These are phyloP conservation scores for Limtongozyma cylindracea DNA, from an alignment of 805 yeast species.

Conservation along the genomic window DNA sequence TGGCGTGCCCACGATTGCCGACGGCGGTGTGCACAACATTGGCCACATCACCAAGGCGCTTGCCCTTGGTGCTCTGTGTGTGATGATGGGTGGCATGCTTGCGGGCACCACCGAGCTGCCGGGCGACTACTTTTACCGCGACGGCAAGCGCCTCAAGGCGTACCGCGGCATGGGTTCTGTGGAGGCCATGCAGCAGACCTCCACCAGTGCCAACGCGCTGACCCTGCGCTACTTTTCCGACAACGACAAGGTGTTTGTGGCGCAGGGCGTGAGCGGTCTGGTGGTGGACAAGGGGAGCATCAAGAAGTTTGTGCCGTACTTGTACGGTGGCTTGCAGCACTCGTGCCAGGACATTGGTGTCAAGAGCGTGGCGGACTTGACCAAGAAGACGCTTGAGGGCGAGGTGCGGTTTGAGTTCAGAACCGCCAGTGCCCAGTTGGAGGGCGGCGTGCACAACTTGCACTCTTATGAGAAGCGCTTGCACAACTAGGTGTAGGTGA, in stretches of 20 bases:
- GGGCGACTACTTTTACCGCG: slow-evolving; percentile 93
- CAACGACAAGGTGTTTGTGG: slow-evolving; percentile 84
- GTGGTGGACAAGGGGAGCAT: slow-evolving; percentile 94
- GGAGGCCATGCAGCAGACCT: slow-evolving; percentile 93
- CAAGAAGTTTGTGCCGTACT: slow-evolving; percentile 80
- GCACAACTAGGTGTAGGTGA: slow-evolving; percentile 35
- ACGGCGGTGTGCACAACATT: slow-evolving; percentile 97
- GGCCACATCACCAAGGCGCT: slow-evolving; percentile 96
- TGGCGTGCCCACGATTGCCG: slow-evolving; percentile 98
- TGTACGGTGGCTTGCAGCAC: slow-evolving; percentile 90
- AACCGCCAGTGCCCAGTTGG: slow-evolving; percentile 96
- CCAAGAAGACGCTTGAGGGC: slow-evolving; percentile 36
- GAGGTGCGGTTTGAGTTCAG: slow-evolving; percentile 84
- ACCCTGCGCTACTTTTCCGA: slow-evolving; percentile 97
- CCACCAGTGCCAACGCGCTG: slow-evolving; percentile 80
- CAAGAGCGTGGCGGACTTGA: slow-evolving; percentile 33
- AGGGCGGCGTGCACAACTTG: slow-evolving; percentile 94
- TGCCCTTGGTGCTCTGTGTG: slow-evolving; percentile 89
- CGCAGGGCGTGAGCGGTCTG: slow-evolving; percentile 96
- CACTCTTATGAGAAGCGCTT: slow-evolving; percentile 95
- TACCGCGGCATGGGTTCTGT: slow-evolving; percentile 99
- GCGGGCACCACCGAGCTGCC: slow-evolving; percentile 98
- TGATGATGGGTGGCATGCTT: slow-evolving; percentile 98
- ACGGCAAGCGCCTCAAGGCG: slow-evolving; percentile 89
- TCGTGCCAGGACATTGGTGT: slow-evolving; percentile 97